Conservation (phyloP, 2,329 filamentous ascomycete species). For the Trichoderma semiorbis region DNA sequence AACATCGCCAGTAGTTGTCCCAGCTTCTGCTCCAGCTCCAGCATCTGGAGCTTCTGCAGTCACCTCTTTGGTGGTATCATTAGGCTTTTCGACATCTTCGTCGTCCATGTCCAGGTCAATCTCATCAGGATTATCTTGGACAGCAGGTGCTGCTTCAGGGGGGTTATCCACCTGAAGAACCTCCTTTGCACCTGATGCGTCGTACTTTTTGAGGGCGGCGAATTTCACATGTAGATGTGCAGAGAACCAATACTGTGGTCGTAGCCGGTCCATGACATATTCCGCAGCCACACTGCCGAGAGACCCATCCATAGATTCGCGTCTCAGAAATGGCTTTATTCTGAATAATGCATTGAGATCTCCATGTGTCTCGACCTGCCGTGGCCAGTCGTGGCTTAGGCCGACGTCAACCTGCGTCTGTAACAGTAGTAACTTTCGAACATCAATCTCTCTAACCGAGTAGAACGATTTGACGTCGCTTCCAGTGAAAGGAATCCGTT, state of each 20-base stretch:
- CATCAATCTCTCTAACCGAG: slow-evolving; percentile 83
- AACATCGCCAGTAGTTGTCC: slow-evolving; percentile 38
- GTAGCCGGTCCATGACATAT: slow-evolving; percentile 74
- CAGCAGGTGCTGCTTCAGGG: slow-evolving; percentile 6
- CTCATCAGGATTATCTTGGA: slow-evolving; percentile 50
- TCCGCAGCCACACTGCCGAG: slow-evolving; percentile 78
- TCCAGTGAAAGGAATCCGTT: slow-evolving; percentile 77
- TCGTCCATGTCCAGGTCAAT: slow-evolving; percentile 66
- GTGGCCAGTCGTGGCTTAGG: slow-evolving; percentile 94
- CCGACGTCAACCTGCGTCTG: slow-evolving; percentile 88
- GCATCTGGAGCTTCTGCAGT: background rate
- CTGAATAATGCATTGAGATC: slow-evolving; percentile 65
- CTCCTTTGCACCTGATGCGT: slow-evolving; percentile 32
- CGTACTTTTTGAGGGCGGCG: slow-evolving; percentile 62
- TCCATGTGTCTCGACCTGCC: slow-evolving; percentile 74
- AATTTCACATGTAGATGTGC: slow-evolving; percentile 93
- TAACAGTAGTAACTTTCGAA: slow-evolving; percentile 82
- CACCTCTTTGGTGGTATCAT: background rate
- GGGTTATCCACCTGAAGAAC: slow-evolving; percentile 22
- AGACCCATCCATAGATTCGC: slow-evolving; percentile 70
- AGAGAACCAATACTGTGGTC: slow-evolving; percentile 86
- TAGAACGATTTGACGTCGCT: slow-evolving; percentile 81
- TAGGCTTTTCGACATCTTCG: slow-evolving; percentile 20
- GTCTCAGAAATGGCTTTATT: slow-evolving; percentile 69
- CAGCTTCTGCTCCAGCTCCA: slow-evolving; percentile 3